These are phyloP conservation scores for Phytophthora europaea DNA, from an alignment of 352 stramenopile species.

Conservation along the genomic window DNA sequence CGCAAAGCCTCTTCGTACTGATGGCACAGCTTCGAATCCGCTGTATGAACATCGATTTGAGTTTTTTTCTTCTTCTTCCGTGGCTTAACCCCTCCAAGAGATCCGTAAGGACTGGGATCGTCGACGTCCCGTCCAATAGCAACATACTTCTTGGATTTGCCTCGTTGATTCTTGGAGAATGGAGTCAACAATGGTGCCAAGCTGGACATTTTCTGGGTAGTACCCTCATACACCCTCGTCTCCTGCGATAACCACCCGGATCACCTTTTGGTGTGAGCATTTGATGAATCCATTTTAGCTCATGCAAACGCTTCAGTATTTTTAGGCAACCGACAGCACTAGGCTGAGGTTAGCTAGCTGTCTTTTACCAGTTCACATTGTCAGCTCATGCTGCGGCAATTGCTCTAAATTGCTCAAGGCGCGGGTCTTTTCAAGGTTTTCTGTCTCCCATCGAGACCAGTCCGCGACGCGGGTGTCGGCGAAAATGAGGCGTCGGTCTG, in stretches of 20 bases:
- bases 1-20: slow-evolving; percentile 66
- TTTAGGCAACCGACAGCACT: slow-evolving; percentile 29
- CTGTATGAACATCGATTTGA: neutral
- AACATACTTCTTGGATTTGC: slow-evolving; percentile 32
- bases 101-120: slow-evolving; percentile 15
- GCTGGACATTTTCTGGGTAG: slow-evolving; percentile 25
- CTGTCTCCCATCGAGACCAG: neutral
- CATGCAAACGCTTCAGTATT: slow-evolving; percentile 26
- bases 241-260: neutral
- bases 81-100: neutral
- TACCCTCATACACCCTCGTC: neutral
- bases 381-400: slow-evolving; percentile 30
- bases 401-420: slow-evolving; percentile 15
- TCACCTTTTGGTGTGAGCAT: slow-evolving; percentile 12
- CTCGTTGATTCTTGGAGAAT: slow-evolving; percentile 28
- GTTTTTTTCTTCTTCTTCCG: slow-evolving; percentile 12
- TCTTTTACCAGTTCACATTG: slow-evolving; percentile 24
- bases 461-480: neutral
- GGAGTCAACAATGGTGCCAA: slow-evolving; percentile 17
- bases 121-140: neutral
- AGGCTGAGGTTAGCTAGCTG: neutral
- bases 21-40: slow-evolving; percentile 26
- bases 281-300: slow-evolving; percentile 24
- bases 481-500: slow-evolving; percentile 63
- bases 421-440: slow-evolving; percentile 13